phyloP scores from a whole-genome alignment of 305 asterid genomes.

The Plantago lanceolata region DNA sequence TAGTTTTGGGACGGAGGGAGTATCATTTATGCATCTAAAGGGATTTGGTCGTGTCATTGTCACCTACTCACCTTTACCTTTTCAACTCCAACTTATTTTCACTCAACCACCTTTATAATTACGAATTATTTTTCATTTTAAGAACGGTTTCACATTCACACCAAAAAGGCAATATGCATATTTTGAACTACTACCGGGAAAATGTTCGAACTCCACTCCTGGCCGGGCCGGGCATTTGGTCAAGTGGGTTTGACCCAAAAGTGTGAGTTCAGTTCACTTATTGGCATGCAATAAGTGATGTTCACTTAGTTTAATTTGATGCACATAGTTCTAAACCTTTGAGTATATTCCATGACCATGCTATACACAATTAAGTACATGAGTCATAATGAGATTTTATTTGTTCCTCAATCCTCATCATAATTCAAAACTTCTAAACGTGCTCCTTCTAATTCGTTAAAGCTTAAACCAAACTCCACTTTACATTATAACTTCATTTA shows the following conservation, averaged over 20 bases:
- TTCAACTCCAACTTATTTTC: too few species aligned
- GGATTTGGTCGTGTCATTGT: too few species aligned
- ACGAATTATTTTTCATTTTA: too few species aligned
- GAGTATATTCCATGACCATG: conserved; percentile 18
- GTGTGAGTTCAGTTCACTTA: conserved; percentile 11
- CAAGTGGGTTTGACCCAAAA: conserved; percentile 37
- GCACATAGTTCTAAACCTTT: conserved; percentile 33
- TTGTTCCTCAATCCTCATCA: too few species aligned
- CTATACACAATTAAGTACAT: neutral
- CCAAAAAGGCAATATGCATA: too few species aligned
- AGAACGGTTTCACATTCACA: too few species aligned
- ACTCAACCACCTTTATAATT: too few species aligned
- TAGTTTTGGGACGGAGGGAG: too few species aligned
- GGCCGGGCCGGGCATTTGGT: conserved; percentile 15
- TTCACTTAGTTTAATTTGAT: conserved; percentile 18
- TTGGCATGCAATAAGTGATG: conserved; percentile 35
- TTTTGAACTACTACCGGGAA: conserved; percentile 18
- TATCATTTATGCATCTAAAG: too few species aligned
- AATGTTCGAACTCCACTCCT: neutral
- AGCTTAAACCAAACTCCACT: conserved; percentile 31
- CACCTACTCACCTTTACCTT: too few species aligned
- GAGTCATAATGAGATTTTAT: conserved; percentile 21
- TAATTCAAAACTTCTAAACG: conserved; percentile 42
- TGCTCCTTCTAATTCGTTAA: conserved; percentile 47
- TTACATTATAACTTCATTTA: conserved; percentile 16